A percentile compares a stretch with the other conserved stretches of the same genome.
These are phyloP conservation scores for Knoxdaviesia capensis DNA, from an alignment of 2,329 filamentous ascomycete genomes.

Conservation along the genomic window DNA sequence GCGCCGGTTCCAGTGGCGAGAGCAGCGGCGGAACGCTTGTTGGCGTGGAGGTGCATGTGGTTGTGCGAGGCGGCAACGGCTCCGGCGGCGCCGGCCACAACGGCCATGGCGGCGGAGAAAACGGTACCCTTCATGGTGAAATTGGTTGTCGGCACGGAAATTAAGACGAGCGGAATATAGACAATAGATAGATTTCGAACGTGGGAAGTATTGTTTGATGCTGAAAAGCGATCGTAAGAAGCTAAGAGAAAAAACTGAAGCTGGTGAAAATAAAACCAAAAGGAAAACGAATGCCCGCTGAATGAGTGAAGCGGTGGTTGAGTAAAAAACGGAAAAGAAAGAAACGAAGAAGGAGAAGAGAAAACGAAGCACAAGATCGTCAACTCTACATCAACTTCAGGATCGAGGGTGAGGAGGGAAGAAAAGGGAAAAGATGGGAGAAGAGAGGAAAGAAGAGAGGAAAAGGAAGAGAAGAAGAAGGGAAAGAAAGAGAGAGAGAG, in stretches of 20 bases:
- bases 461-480: conserved; percentile 1
- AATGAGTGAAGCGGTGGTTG: conserved; percentile 67
- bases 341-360: conserved; percentile 26
- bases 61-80: conserved; percentile 9
- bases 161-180: conserved; percentile 12
- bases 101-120: conserved; percentile 39
- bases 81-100: conserved; percentile 28
- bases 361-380: conserved; percentile 6
- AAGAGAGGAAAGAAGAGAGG: not conserved
- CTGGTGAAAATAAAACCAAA: conserved; percentile 5
- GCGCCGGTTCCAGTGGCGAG: conserved; percentile 12
- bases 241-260: not conserved
- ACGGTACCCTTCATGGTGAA: conserved; percentile 58
- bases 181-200: too few relatives aligned
- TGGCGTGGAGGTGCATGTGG: conserved; percentile 40
- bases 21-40: conserved; percentile 36
- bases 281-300: conserved; percentile 56
- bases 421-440: conserved; percentile 13
- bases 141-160: too few relatives aligned
- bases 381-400: conserved; percentile 26
- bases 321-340: conserved; percentile 17
- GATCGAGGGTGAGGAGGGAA: conserved; percentile 16
- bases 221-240: too few relatives aligned
- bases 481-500: conserved; percentile 1
- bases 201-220: too few relatives aligned